phyloP scores from a whole-genome alignment of 2,329 filamentous ascomycete species.

The Aspergillus terreus region DNA sequence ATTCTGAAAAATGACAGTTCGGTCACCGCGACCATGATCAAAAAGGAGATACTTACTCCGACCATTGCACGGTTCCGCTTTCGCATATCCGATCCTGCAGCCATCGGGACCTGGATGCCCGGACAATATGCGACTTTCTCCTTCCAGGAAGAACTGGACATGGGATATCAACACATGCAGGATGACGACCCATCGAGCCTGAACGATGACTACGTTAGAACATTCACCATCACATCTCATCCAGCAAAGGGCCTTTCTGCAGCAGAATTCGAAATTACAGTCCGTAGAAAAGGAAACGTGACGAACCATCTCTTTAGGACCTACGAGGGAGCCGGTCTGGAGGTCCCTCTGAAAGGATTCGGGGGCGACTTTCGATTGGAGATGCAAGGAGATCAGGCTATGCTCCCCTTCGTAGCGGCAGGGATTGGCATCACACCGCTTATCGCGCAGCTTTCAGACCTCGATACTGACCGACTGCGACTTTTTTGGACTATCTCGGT shows the following conservation, averaged over 20 bases:
- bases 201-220: slow-evolving; percentile 81
- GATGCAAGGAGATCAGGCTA: slow-evolving; percentile 21
- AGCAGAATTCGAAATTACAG: slow-evolving; percentile 67
- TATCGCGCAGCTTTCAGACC: slow-evolving; percentile 61
- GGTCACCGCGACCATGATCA: slow-evolving; percentile 54
- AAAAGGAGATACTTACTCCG: slow-evolving; percentile 60
- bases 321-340: slow-evolving; percentile 51
- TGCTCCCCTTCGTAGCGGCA: slow-evolving; percentile 65
- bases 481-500: slow-evolving; percentile 66
- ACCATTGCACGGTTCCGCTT: slow-evolving; percentile 65
- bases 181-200: slow-evolving; percentile 74
- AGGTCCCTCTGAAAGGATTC: slow-evolving; percentile 68
- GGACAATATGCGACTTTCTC: slow-evolving; percentile 78
- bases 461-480: slow-evolving; percentile 48
- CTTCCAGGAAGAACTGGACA: slow-evolving; percentile 64
- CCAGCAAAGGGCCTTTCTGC: slow-evolving; percentile 39
- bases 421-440: slow-evolving; percentile 83
- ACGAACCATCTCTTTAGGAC: slow-evolving; percentile 63
- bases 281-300: slow-evolving; percentile 64
- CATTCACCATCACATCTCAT: slow-evolving; percentile 72
- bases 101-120: slow-evolving; percentile 53
- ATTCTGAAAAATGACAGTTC: slow-evolving; percentile 12
- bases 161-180: slow-evolving; percentile 78
- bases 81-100: slow-evolving; percentile 38
- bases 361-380: slow-evolving; percentile 60